These are phyloP conservation scores for Corylus americana DNA, from an alignment of 306 rosid genomes.

Conservation along the genomic window DNA sequence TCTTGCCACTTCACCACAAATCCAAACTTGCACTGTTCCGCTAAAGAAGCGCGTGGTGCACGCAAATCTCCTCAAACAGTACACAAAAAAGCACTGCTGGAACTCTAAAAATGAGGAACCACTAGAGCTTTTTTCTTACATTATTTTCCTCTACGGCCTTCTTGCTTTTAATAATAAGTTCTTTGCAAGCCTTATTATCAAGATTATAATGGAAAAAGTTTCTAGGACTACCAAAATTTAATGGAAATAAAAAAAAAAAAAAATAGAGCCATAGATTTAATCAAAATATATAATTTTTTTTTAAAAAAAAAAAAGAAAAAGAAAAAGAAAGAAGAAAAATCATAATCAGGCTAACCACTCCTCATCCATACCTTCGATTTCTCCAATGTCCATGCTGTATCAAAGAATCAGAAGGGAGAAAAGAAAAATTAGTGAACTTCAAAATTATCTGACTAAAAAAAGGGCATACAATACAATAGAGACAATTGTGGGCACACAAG, in stretches of 20 bases:
- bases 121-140: constrained; percentile 20
- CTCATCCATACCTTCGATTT: constrained; percentile 76
- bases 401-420: constrained; percentile 4
- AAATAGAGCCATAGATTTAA: constrained; percentile 48
- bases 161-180: constrained; percentile 34
- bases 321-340: constrained; percentile 34
- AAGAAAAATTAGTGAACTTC: constrained; percentile 6
- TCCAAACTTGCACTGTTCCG: neutral
- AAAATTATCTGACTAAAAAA: neutral
- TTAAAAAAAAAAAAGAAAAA: no score
- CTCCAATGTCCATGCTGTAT: constrained; percentile 84
- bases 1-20: neutral
- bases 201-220: constrained; percentile 23
- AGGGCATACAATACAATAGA: neutral
- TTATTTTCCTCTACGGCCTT: constrained; percentile 34
- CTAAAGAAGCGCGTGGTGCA: neutral
- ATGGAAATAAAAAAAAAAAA: constrained; percentile 2
- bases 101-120: neutral
- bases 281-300: constrained; percentile 3
- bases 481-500: neutral
- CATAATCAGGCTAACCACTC: constrained; percentile 77
- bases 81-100: neutral
- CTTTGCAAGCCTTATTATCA: constrained; percentile 48
- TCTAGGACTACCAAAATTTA: constrained; percentile 23
- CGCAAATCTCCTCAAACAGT: neutral